A percentile compares a stretch with the other conserved stretches of the same genome.
phyloP scores from a whole-genome alignment of 345 rosid species.

The Arabis alpina region DNA sequence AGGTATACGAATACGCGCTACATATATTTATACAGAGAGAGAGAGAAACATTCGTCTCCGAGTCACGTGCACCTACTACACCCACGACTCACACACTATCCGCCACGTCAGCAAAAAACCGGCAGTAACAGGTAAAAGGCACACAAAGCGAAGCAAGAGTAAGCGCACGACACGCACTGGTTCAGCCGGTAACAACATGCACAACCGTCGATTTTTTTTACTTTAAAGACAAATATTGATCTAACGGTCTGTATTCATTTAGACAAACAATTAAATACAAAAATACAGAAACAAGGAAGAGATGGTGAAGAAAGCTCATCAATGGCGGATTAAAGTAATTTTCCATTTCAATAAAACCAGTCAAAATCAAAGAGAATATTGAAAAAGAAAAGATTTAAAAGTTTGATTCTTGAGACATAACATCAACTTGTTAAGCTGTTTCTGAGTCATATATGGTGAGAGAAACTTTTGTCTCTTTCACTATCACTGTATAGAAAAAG shows the following conservation, averaged over 20 bases:
- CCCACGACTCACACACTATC: conserved; percentile 42
- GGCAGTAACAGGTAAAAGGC: conserved; percentile 42
- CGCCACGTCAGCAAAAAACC: conserved; percentile 45
- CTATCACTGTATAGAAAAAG: neutral
- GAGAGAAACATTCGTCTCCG: conserved; percentile 42
- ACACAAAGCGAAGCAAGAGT: conserved; percentile 8
- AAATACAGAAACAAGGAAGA: neutral
- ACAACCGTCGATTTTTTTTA: conserved; percentile 28
- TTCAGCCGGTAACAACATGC: conserved; percentile 49
- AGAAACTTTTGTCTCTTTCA: conserved; percentile 35
- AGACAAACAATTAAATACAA: conserved; percentile 17
- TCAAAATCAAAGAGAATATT: conserved; percentile 33
- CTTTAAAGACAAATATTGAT: conserved; percentile 13
- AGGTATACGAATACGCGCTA: neutral
- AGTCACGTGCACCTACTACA: conserved; percentile 53
- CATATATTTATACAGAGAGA: neutral
- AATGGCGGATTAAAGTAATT: conserved; percentile 23
- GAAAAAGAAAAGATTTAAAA: neutral
- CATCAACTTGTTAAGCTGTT: conserved; percentile 47
- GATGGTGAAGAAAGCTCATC: neutral
- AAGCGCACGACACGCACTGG: conserved; percentile 53
- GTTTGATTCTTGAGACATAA: conserved; percentile 23
- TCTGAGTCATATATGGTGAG: conserved; percentile 39
- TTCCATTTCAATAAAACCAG: conserved; percentile 28
- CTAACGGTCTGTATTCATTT: conserved; percentile 38